A percentile compares a stretch with the other conserved stretches of the same genome.
Evolutionary conservation across 352 stramenopile species (phyloP).

Genomic region (Globisporangium middletonii): DNA sequence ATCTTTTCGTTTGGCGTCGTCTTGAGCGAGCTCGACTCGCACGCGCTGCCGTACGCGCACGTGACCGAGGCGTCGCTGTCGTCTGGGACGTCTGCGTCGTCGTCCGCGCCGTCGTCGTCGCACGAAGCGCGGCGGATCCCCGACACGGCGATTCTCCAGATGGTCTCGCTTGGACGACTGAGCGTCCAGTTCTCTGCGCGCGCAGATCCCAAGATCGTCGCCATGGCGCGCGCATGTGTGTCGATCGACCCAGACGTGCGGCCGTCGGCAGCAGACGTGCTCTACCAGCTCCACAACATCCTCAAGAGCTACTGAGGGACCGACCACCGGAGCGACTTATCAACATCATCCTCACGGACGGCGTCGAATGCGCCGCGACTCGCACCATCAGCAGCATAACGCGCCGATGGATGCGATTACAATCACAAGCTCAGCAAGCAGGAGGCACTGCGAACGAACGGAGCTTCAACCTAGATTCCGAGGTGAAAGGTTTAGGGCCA

Average conservation of each 20-base stretch:
- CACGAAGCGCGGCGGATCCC: conserved; percentile 19
- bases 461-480: no score
- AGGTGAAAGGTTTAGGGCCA: no score
- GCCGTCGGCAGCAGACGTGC: conserved; percentile 23
- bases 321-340: no score
- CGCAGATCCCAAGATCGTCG: conserved; percentile 16
- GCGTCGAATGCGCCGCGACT: no score
- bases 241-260: conserved; percentile 25
- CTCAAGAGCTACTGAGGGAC: conserved; percentile 21
- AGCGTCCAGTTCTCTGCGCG: conserved; percentile 28
- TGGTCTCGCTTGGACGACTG: conserved; percentile 32
- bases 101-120: conserved; percentile 5
- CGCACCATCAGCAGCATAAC: no score
- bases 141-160: conserved; percentile 31
- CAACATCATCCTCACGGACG: no score
- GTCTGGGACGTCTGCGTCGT: no score
- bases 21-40: conserved; percentile 31
- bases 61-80: conserved; percentile 8
- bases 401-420: no score
- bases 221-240: conserved; percentile 29
- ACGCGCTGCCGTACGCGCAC: conserved; percentile 19
- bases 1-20: conserved; percentile 46
- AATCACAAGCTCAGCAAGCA: no score
- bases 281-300: conserved; percentile 33
- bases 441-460: no score